A percentile compares a stretch with the other conserved stretches of the same genome.
These are phyloP conservation scores for Halophytophthora batemanensis DNA, from an alignment of 352 stramenopile species.

Conservation along the genomic window DNA sequence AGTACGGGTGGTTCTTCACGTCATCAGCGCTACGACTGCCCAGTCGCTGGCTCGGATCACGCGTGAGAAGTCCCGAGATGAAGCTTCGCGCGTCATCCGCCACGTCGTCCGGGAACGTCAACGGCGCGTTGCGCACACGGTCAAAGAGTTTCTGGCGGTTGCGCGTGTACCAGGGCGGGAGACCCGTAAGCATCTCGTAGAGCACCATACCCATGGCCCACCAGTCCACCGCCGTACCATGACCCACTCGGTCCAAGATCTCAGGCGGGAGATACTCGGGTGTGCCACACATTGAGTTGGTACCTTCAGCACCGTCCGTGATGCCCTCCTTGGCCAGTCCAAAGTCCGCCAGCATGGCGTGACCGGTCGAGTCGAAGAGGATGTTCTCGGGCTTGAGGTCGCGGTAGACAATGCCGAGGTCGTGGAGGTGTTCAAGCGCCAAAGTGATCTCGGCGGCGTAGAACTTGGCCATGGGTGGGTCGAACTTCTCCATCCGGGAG, in stretches of 20 bases:
- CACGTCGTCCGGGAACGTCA: constrained; percentile 89
- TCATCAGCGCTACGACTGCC: constrained; percentile 75
- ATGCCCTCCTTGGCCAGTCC: constrained; percentile 87
- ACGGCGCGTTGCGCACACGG: constrained; percentile 80
- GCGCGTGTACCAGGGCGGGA: constrained; percentile 92
- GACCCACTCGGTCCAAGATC: constrained; percentile 86
- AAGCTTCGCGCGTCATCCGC: constrained; percentile 67
- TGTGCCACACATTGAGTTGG: constrained; percentile 89
- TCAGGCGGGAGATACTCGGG: constrained; percentile 93
- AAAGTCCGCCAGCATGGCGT: constrained; percentile 83
- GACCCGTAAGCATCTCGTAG: constrained; percentile 93
- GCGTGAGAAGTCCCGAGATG: constrained; percentile 78
- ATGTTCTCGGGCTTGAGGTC: constrained; percentile 88
- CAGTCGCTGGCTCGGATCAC: constrained; percentile 76
- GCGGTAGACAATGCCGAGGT: constrained; percentile 86
- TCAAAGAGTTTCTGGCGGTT: constrained; percentile 92
- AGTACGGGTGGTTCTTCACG: constrained; percentile 86
- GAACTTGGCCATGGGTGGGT: constrained; percentile 84
- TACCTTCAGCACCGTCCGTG: constrained; percentile 76
- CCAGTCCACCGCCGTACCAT: constrained; percentile 92
- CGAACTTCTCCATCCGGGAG: constrained; percentile 87
- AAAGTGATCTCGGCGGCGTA: constrained; percentile 91
- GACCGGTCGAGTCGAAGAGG: constrained; percentile 72
- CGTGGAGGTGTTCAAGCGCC: constrained; percentile 87
- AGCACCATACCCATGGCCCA: constrained; percentile 92